phyloP scores from a whole-genome alignment of 2,329 filamentous ascomycete genomes.

The Penicillium sp. region DNA sequence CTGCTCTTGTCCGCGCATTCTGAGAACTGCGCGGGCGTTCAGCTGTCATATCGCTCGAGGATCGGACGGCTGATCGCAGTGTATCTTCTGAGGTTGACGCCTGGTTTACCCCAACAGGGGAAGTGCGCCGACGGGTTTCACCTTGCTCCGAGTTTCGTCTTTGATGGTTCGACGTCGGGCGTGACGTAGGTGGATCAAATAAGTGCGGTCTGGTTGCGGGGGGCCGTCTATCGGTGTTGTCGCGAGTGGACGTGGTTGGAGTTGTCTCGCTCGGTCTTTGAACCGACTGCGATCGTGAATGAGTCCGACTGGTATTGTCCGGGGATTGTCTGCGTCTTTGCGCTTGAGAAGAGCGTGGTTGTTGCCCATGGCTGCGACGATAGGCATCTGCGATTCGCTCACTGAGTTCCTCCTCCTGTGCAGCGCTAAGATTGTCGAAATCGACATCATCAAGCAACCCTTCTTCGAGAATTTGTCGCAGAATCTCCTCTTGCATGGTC shows the following conservation, averaged over 20 bases:
- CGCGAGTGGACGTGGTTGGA: constrained; percentile 27
- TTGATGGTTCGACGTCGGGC: constrained; percentile 37
- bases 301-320: constrained; percentile 37
- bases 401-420: constrained; percentile 86
- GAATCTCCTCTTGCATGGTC: constrained; percentile 82
- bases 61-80: constrained; percentile 41
- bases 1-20: constrained; percentile 31
- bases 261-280: constrained; percentile 32
- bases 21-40: constrained; percentile 40
- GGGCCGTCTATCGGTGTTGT: constrained; percentile 31
- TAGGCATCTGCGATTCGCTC: constrained; percentile 91
- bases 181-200: constrained; percentile 38
- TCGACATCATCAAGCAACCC: constrained; percentile 87
- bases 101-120: constrained; percentile 40
- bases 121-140: constrained; percentile 39
- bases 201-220: constrained; percentile 43
- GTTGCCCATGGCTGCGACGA: constrained; percentile 68
- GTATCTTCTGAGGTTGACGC: constrained; percentile 45
- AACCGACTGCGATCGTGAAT: constrained; percentile 40
- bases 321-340: constrained; percentile 44
- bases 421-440: constrained; percentile 81
- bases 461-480: constrained; percentile 86
- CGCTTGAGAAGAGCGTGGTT: constrained; percentile 49
- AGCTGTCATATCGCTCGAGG: constrained; percentile 45
- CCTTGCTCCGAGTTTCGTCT: constrained; percentile 47